phyloP scores from a whole-genome alignment of 345 rosid species.

The Anastatica hierochuntica region DNA sequence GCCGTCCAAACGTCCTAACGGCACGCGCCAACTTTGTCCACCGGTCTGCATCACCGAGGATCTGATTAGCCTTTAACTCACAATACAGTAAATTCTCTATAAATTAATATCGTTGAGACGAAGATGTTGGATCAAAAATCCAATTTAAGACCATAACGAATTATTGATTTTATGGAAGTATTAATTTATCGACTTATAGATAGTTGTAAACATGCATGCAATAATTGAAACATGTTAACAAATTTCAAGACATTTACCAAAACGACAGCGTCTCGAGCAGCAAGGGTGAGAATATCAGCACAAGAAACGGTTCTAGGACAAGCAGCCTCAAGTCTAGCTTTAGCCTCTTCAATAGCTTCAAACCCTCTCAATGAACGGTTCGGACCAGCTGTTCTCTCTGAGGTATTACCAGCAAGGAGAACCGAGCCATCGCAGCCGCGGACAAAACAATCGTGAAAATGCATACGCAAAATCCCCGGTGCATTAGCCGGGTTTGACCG shows the following conservation, averaged over 20 bases:
- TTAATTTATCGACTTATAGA: too few species aligned
- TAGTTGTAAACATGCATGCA: too few species aligned
- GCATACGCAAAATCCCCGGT: slow-evolving; percentile 32
- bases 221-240: too few species aligned
- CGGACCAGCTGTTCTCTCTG: slow-evolving; percentile 28
- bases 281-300: slow-evolving; percentile 43
- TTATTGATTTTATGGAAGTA: too few species aligned
- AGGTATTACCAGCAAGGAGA: slow-evolving; percentile 19
- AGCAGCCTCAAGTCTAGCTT: slow-evolving; percentile 23
- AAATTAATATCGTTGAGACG: too few species aligned
- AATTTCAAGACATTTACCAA: slow-evolving; percentile 15
- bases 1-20: slow-evolving; percentile 29
- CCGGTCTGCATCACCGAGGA: slow-evolving; percentile 17
- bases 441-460: slow-evolving; percentile 35
- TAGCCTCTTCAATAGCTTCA: slow-evolving; percentile 33
- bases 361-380: slow-evolving; percentile 29
- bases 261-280: slow-evolving; percentile 39
- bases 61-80: background rate
- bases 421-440: slow-evolving; percentile 34
- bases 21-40: slow-evolving; percentile 23
- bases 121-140: too few species aligned
- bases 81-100: too few species aligned
- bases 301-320: slow-evolving; percentile 44
- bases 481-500: slow-evolving; percentile 23
- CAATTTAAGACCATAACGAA: too few species aligned